These are phyloP conservation scores for Schizopora paradoxa DNA, from an alignment of 1,284 basidiomycete species.

Conservation along the genomic window DNA sequence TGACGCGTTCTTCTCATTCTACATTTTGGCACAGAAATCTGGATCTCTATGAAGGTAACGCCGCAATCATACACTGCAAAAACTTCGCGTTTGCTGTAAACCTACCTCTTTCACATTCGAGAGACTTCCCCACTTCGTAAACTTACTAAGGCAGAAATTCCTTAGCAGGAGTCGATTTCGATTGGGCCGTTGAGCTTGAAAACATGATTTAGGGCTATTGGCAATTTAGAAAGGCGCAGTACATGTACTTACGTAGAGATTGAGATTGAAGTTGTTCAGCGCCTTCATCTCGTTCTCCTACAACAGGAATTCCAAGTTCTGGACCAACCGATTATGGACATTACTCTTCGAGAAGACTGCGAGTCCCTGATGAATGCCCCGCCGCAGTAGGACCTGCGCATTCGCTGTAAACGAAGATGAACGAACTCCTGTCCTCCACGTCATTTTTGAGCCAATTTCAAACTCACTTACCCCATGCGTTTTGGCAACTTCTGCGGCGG, in stretches of 20 bases:
- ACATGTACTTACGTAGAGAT: constrained; percentile 49
- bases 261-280: constrained; percentile 59
- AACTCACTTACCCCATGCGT: constrained; percentile 51
- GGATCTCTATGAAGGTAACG: no score
- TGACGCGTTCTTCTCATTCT: background rate
- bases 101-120: background rate
- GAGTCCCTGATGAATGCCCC: constrained; percentile 72
- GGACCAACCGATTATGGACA: constrained; percentile 41
- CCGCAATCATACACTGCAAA: no score
- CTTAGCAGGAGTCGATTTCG: constrained; percentile 56
- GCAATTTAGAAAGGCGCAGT: constrained; percentile 1
- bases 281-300: constrained; percentile 51
- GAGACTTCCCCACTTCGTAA: background rate
- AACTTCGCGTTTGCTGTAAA: no score
- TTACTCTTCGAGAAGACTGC: constrained; percentile 79
- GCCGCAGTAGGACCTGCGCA: constrained; percentile 68
- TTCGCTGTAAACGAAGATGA: constrained; percentile 32
- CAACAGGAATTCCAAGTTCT: constrained; percentile 68
- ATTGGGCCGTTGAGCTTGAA: constrained; percentile 64
- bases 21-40: background rate
- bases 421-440: constrained; percentile 30
- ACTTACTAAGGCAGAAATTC: constrained; percentile 58
- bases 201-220: constrained; percentile 7
- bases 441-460: constrained; percentile 16
- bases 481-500: constrained; percentile 42